A percentile compares a stretch with the other conserved stretches of the same genome.
Evolutionary conservation across 768 basidiomycete genomes (phyloP).

Genomic region (Gymnopilus dilepis): DNA sequence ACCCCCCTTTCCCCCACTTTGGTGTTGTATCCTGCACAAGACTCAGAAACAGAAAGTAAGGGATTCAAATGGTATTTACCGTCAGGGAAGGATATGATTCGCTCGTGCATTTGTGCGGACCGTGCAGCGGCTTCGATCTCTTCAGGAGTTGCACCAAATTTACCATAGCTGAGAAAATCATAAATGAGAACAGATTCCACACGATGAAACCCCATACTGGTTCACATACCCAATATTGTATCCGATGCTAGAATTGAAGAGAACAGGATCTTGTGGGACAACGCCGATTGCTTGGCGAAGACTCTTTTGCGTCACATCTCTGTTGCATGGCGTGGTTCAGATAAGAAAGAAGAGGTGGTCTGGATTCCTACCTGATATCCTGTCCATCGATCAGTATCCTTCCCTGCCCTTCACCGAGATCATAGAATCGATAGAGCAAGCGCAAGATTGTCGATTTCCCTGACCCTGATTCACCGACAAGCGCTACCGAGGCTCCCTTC

Average conservation of each 20-base stretch:
- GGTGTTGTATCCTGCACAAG: constrained; percentile 69
- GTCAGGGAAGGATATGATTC: constrained; percentile 84
- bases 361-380: constrained; percentile 61
- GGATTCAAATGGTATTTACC: constrained; percentile 34
- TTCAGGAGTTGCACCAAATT: constrained; percentile 68
- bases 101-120: constrained; percentile 88
- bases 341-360: background rate
- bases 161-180: constrained; percentile 71
- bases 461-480: constrained; percentile 84
- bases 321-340: constrained; percentile 25
- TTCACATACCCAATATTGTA: constrained; percentile 72
- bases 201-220: background rate
- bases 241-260: constrained; percentile 72
- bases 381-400: constrained; percentile 85
- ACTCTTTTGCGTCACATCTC: constrained; percentile 82
- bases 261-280: constrained; percentile 84
- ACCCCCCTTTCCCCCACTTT: constrained; percentile 91
- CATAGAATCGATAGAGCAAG: constrained; percentile 93
- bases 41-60: background rate
- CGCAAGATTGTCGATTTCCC: constrained; percentile 87
- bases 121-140: constrained; percentile 82
- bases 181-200: background rate
- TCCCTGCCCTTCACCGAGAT: constrained; percentile 78
- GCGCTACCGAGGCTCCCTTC: constrained; percentile 85
- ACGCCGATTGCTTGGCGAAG: constrained; percentile 85